These are phyloP conservation scores for Diutina neorugosa DNA, from an alignment of 1,139 yeast species.

Conservation along the genomic window DNA sequence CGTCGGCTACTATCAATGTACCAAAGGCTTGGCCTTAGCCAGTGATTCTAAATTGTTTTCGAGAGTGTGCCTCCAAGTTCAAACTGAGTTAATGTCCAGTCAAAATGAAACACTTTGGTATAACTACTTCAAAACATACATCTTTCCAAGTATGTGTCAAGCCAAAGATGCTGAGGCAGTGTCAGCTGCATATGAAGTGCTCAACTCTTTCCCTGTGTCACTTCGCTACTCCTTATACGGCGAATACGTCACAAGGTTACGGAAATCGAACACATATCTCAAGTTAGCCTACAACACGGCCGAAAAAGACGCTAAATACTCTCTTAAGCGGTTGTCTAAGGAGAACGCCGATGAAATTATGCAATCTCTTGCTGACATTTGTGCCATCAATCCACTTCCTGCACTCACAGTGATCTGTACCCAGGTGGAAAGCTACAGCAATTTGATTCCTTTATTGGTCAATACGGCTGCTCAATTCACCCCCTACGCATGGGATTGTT, in stretches of 20 bases:
- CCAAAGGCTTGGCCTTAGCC: not conserved
- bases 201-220: slow-evolving; percentile 45
- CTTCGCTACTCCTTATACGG: slow-evolving; percentile 75
- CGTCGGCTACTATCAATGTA: not conserved
- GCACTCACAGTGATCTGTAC: slow-evolving; percentile 51
- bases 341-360: slow-evolving; percentile 72
- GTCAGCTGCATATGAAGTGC: slow-evolving; percentile 45
- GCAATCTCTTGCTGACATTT: slow-evolving; percentile 65
- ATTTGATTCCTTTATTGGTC: slow-evolving; percentile 66
- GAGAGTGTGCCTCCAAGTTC: not conserved
- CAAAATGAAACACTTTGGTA: slow-evolving; percentile 32
- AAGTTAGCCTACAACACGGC: slow-evolving; percentile 58
- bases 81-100: not conserved
- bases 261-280: slow-evolving; percentile 45
- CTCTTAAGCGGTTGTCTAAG: slow-evolving; percentile 76
- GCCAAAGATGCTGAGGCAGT: slow-evolving; percentile 19
- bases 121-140: slow-evolving; percentile 48
- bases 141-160: slow-evolving; percentile 54
- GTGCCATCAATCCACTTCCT: slow-evolving; percentile 74
- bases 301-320: slow-evolving; percentile 72
- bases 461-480: slow-evolving; percentile 74
- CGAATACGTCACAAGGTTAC: slow-evolving; percentile 51
- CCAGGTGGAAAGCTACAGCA: slow-evolving; percentile 87
- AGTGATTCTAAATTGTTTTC: not conserved
- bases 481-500: slow-evolving; percentile 74